These are phyloP conservation scores for Sporothrix luriei DNA, from an alignment of 2,329 filamentous ascomycete genomes.

Conservation along the genomic window DNA sequence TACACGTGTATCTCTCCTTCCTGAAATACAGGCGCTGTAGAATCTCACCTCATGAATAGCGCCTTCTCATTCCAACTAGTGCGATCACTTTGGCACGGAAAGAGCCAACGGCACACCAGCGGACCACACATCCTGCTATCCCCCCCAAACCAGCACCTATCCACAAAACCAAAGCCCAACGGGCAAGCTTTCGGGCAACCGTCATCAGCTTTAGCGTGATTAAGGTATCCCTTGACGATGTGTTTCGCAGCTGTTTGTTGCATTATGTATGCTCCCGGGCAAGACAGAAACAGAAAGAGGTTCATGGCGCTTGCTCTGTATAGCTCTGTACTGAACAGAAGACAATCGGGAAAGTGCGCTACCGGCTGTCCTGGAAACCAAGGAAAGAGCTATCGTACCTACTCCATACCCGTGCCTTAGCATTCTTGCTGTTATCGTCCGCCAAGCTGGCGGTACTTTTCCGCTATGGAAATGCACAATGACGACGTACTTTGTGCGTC, in stretches of 20 bases:
- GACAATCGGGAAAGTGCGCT: slow-evolving; percentile 3
- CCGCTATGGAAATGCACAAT: slow-evolving; percentile 12
- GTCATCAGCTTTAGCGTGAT: background rate
- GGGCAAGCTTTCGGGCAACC: background rate
- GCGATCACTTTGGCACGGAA: slow-evolving; percentile 11
- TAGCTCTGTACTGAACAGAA: background rate
- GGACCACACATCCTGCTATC: background rate
- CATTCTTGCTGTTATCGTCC: background rate
- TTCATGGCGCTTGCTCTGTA: too few species aligned
- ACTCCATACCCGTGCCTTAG: too few species aligned
- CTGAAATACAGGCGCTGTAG: background rate
- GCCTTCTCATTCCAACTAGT: slow-evolving; percentile 18
- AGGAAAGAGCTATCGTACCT: background rate
- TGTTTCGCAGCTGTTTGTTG: background rate
- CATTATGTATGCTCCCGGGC: background rate
- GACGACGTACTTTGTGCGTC: slow-evolving; percentile 2
- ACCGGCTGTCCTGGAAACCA: slow-evolving; percentile 24
- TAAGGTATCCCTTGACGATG: slow-evolving; percentile 1
- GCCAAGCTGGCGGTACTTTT: background rate
- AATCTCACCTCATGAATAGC: slow-evolving; percentile 1
- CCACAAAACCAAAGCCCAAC: background rate
- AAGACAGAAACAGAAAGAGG: background rate
- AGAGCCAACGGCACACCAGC: slow-evolving; percentile 11
- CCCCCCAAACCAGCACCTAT: background rate
- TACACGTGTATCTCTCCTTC: slow-evolving; percentile 14